Evolutionary conservation across 768 basidiomycete genomes (phyloP), one percentile per base, ranked within the genome.

Genomic region (Boletus reticulatus): DNA sequence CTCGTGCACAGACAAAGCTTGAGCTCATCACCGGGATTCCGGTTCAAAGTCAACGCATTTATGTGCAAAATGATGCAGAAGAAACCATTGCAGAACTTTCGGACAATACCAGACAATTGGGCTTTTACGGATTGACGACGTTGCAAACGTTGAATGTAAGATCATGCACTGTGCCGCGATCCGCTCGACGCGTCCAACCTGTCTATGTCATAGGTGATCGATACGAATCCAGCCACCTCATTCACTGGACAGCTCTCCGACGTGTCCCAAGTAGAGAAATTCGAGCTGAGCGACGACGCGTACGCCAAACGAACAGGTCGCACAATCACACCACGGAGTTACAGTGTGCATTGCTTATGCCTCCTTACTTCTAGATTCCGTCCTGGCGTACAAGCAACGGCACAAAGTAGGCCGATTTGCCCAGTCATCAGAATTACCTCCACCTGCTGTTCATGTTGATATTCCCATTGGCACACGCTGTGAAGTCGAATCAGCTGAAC

Each of bases 11-110:
- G 89, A 75, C 73, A 50, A 97, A 92, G 66, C 82, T 98, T 31
- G 92, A 94, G 67, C 80, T 85, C 52, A 83, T 97, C 63, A 98
- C 96, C n/a, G 96, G 96, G 22, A 88, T 98, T 48, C 84, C 90
- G 1, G 78, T 80, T 4, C 75, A 75, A 49, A 87, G 88, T 59
- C 96, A 98, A 66, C 58, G 69, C 1, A 81, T 98, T 43, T 72
- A 80, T 0, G 69, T 97, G 10, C 78, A 82, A 34, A 80, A 84
- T 4, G 80, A 85, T 3, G 81, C 85, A 46, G 76, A 74, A 11
- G 71, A 74, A 38, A 72, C 82, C 10, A 62, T 89, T 13, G 80
- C 77, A 6, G 67, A 75, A 5, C 75, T 98, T 16, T 75, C 80
- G 5, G 87, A 96, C 57, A 88, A 92, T 57, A 65, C 73, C 4